These are phyloP conservation scores for Magnolia kwangsiensis DNA, from an alignment of 164 flowering plant species.

Conservation along the genomic window DNA sequence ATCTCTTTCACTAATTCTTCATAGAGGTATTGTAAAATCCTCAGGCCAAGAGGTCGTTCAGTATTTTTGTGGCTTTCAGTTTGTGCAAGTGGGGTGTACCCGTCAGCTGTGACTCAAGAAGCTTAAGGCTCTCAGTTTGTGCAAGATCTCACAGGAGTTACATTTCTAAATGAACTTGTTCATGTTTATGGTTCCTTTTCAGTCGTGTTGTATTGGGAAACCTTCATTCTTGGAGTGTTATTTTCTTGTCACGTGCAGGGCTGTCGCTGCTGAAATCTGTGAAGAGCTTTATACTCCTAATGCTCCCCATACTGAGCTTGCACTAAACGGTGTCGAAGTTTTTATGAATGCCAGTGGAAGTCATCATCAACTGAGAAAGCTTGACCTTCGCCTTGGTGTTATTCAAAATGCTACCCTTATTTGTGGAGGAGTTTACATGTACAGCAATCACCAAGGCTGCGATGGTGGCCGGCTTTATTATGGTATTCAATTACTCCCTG, in stretches of 20 bases:
- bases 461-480: constrained; percentile 96
- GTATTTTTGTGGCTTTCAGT: too few species aligned
- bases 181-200: background rate
- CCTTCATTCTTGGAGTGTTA: background rate
- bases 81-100: too few species aligned
- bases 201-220: background rate
- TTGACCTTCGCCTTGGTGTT: constrained; percentile 75
- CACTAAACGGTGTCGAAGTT: constrained; percentile 91
- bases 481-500: constrained; percentile 39
- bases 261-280: constrained; percentile 94
- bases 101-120: too few species aligned
- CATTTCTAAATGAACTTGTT: background rate
- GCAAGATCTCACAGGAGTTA: background rate
- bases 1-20: too few species aligned
- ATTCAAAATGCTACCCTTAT: constrained; percentile 77
- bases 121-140: too few species aligned
- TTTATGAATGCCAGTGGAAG: constrained; percentile 98
- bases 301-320: constrained; percentile 90
- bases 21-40: too few species aligned
- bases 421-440: constrained; percentile 96
- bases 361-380: constrained; percentile 92
- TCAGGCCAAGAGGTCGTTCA: too few species aligned
- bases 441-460: constrained; percentile 97
- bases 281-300: constrained; percentile 80
- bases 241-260: constrained; percentile 38